Conservation (phyloP, 192 early-diverging fungal genomes). For the Powellomyces hirtus region DNA sequence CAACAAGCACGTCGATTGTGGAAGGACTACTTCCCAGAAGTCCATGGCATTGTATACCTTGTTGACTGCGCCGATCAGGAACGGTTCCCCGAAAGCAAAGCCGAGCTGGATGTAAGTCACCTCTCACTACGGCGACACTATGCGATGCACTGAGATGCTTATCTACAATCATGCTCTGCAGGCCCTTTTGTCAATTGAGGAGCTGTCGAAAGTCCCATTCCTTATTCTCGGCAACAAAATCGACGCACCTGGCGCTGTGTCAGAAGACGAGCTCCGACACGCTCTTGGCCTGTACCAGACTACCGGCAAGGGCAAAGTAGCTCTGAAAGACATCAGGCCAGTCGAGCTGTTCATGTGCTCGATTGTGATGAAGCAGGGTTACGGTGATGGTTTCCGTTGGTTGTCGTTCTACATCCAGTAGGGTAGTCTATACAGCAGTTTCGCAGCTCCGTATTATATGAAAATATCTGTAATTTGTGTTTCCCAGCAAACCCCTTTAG, state of each 20-base stretch:
- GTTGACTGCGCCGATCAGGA: conserved; percentile 87
- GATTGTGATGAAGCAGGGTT: conserved; percentile 96
- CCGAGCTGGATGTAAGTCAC: conserved; percentile 87
- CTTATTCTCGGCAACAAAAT: conserved; percentile 99
- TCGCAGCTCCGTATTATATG: no score
- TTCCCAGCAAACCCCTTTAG: no score
- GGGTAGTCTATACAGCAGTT: no score
- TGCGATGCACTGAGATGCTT: no score
- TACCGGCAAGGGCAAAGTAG: conserved; percentile 96
- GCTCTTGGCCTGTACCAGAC: conserved; percentile 93
- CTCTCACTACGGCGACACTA: no score
- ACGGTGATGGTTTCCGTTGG: conserved; percentile 81
- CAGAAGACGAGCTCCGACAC: conserved; percentile 86
- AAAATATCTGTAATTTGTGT: no score
- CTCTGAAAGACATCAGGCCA: conserved; percentile 88
- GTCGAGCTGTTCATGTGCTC: conserved; percentile 99
- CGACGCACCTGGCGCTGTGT: conserved; percentile 88
- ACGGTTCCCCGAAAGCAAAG: conserved; percentile 86
- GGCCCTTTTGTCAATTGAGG: conserved; percentile 84
- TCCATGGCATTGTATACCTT: conserved; percentile 96
- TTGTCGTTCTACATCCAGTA: conserved; percentile 47
- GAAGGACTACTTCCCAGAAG: conserved; percentile 99
- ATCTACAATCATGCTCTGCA: no score
- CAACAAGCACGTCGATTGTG: conserved; percentile 94
- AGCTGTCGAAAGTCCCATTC: conserved; percentile 90